A percentile compares a stretch with the other conserved stretches of the same genome.
Evolutionary conservation across 2,329 filamentous ascomycete species (phyloP).

Genomic region (Calonectria leucothoes): DNA sequence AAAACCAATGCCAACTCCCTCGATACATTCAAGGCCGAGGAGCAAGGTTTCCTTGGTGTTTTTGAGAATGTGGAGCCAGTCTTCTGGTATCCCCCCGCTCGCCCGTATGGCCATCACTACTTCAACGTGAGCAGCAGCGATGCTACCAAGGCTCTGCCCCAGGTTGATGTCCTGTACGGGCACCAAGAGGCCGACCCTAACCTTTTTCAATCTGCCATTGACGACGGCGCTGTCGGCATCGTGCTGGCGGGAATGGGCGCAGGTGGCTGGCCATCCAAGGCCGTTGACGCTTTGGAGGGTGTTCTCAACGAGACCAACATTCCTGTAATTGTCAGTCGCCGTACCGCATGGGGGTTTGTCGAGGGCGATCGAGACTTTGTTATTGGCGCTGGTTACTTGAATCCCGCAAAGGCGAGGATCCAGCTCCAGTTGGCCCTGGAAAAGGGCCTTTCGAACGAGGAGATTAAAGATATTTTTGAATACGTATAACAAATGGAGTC

Average conservation of each 20-base stretch:
- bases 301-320: conserved; percentile 55
- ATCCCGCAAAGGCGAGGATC: conserved; percentile 65
- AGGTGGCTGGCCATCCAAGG: conserved; percentile 57
- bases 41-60: conserved; percentile 67
- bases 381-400: conserved; percentile 60
- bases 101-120: conserved; percentile 57
- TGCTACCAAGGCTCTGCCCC: conserved; percentile 53
- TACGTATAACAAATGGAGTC: neutral
- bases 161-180: conserved; percentile 66
- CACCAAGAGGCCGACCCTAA: conserved; percentile 61
- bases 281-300: conserved; percentile 51
- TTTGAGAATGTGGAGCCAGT: conserved; percentile 68
- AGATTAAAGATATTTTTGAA: conserved; percentile 28
- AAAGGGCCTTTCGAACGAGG: conserved; percentile 16
- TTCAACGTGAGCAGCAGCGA: conserved; percentile 50
- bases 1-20: conserved; percentile 72
- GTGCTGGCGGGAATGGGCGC: conserved; percentile 67
- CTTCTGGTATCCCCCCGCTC: conserved; percentile 67
- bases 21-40: conserved; percentile 69
- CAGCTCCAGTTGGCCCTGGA: conserved; percentile 56
- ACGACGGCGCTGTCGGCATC: conserved; percentile 62
- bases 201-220: conserved; percentile 58
- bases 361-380: conserved; percentile 48
- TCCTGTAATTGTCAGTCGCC: conserved; percentile 61
- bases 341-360: conserved; percentile 63